Base-by-base conservation (phyloP, 1,139 yeast species). In the Wickerhamomyces sp. region DNA sequence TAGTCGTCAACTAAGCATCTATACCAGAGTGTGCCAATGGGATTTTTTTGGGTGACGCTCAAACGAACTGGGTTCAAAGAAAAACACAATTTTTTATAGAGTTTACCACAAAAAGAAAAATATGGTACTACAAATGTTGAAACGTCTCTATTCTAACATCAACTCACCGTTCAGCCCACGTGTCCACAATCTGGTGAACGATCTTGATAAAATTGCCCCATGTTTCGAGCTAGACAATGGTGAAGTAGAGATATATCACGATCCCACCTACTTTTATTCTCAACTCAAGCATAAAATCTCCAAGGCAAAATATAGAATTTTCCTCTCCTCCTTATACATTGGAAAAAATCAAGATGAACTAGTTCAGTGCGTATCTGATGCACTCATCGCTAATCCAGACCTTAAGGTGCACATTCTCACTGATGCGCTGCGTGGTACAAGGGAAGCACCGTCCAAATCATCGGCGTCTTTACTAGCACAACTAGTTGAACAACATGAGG, bases 391-490 rank as follows among this genome's bases (percentile, higher is more conserved):
- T 3, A 86, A 84, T 45, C 72, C 77, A 2, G 62, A 75, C 19
- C 66, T 91, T 39, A 70, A 73, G 44, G 84, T 93, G 2, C 75
- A 73, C 41, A 78, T 93, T 22, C 66, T 91, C 36, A 72, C 91
- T 5, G 99, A 91, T 60, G 95, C 91, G 9, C 68, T 91, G 35
- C 62, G 99, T 47, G 96, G 96, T 0, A 91, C 98, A 0, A 69
- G 99, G 45, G 98, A 91, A 53, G 78, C 91, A 0, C 98, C 98
- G 0, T 60, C 70, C 11, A 62, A 68, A 30, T 83, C 91, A 37
- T 76, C 94, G 11, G 96, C 96, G 0, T 72, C 83, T 25, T 64
- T 89, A 26, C 61, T 91, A 35, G 76, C 85, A 0, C 72, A 77
- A 2, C 65, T 93, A 35, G 82, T 79, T 21, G 70, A 73, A 33